Evolutionary conservation across 257 asterid species (phyloP), one percentile per base, ranked within the genome.

Genomic region (Solanum rostratum): DNA sequence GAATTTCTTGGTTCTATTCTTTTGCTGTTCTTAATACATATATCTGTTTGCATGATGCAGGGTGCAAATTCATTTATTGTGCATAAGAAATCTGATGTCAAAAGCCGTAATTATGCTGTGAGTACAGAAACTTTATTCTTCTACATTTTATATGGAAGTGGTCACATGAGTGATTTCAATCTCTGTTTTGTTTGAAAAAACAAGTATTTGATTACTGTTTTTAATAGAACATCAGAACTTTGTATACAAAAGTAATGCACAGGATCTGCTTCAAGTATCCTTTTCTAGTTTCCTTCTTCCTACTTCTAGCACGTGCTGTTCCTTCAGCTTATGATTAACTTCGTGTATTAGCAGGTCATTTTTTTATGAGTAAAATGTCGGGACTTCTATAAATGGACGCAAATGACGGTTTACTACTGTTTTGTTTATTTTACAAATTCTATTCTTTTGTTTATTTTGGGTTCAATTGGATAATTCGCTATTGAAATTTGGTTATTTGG

Each of bases 71-170:
- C 88, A 27, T 84, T 88, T 83, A 86, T 71, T 12, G 88, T 85
- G 79, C 68, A 83, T 50, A 91, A 88, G 91, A 93, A 85, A 81
- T 85, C 85, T 83, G 95, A 90, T 85, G 86, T 84, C 81, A 93
- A 90, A 83, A 85, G 89, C 86, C 96, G 96, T 46, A 93, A 84
- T 89, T 96, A 95, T 91, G 99, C 98, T 41, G 99, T 96, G 90
- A 93, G 98, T 91, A 86, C 85, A 83, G 80, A 62, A 79, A 83
- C 5, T 78, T 29, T 19, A 29, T 69, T 69, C 79, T 78, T 14
- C 46, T 27, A 46, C 6, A 3, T 29, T 24, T 78, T 50, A 29
- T 50, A 10, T 29, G 82, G 49, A 78, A 78, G 46, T 78, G 82
- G 27, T 29, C 19, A 1, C 2, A 50, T 11, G 24, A 50, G 29